These are phyloP conservation scores for Colletotrichum scovillei DNA, from an alignment of 2,329 filamentous ascomycete genomes.

Conservation along the genomic window DNA sequence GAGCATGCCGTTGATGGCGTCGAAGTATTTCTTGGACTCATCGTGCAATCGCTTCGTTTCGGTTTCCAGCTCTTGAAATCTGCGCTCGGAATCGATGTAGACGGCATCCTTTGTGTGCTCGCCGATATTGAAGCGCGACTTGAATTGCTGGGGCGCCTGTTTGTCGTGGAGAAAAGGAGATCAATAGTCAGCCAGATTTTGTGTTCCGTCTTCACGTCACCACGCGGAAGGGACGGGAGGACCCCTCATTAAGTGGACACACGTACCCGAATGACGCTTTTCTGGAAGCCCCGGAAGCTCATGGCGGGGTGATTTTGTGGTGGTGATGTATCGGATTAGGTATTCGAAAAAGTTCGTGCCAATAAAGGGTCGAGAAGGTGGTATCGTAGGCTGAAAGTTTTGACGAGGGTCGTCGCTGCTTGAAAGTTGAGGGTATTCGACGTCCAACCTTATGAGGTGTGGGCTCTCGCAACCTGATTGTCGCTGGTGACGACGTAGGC, in stretches of 20 bases:
- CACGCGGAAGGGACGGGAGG: slow-evolving; percentile 12
- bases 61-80: slow-evolving; percentile 92
- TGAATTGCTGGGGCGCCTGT: slow-evolving; percentile 90
- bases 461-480: slow-evolving; percentile 36
- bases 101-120: slow-evolving; percentile 95
- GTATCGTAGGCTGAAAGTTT: slow-evolving; percentile 25
- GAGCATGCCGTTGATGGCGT: slow-evolving; percentile 98
- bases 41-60: slow-evolving; percentile 98
- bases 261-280: slow-evolving; percentile 83
- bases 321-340: slow-evolving; percentile 30
- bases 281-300: slow-evolving; percentile 98
- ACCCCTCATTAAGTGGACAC: slow-evolving; percentile 40
- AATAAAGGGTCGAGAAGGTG: slow-evolving; percentile 11
- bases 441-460: slow-evolving; percentile 36
- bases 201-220: slow-evolving; percentile 23
- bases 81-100: slow-evolving; percentile 92
- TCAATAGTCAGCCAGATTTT: slow-evolving; percentile 9
- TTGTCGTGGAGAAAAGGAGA: slow-evolving; percentile 1
- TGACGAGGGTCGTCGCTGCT: slow-evolving; percentile 27
- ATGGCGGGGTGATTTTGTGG: slow-evolving; percentile 61
- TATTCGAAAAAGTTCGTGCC: slow-evolving; percentile 7
- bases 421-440: slow-evolving; percentile 36
- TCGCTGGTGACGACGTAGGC: slow-evolving; percentile 47
- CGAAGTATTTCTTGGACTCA: slow-evolving; percentile 97
- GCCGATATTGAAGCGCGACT: slow-evolving; percentile 92